Percentiles rank a stretch among this genome's conserved stretches.
Conservation (phyloP, 2,329 filamentous ascomycete species). For the Aspergillus felis region DNA sequence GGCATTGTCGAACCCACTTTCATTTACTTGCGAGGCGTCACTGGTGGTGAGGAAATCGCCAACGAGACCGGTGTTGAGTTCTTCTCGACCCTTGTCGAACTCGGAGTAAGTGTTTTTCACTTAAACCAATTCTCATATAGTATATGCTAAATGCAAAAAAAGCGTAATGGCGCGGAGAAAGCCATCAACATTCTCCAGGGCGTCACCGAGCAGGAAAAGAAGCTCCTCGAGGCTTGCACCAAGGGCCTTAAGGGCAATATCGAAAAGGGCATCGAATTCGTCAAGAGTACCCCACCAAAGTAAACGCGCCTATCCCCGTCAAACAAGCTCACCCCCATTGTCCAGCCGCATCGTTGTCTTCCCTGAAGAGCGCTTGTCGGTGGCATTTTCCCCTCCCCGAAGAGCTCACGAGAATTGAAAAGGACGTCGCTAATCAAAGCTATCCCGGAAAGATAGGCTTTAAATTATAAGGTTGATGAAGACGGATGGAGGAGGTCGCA, state of each 20-base stretch:
- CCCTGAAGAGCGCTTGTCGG: constrained; percentile 8
- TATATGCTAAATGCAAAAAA: constrained; percentile 25
- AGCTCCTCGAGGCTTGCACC: constrained; percentile 70
- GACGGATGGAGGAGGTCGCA: constrained; percentile 18
- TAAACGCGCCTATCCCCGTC: constrained; percentile 51
- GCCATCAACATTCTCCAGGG: constrained; percentile 72
- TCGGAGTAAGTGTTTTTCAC: constrained; percentile 66
- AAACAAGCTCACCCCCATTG: constrained; percentile 15
- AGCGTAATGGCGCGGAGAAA: constrained; percentile 84
- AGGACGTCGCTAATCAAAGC: constrained; percentile 34
- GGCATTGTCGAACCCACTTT: constrained; percentile 92
- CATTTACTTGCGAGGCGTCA: constrained; percentile 87
- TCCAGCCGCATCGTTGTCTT: constrained; percentile 15
- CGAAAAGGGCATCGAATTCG: constrained; percentile 86
- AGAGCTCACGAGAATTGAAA: constrained; percentile 13
- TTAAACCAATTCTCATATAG: neutral
- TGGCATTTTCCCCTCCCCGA: constrained; percentile 7
- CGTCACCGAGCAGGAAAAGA: constrained; percentile 84
- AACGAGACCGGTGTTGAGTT: constrained; percentile 84
- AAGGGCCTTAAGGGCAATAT: constrained; percentile 88
- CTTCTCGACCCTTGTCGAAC: constrained; percentile 94
- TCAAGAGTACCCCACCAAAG: constrained; percentile 83
- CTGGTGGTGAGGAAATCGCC: constrained; percentile 78
- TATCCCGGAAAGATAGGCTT: constrained; percentile 43
- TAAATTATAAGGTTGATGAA: constrained; percentile 33